Evolutionary conservation across 2,329 filamentous ascomycete genomes (phyloP).

Genomic region (Penicillium aurantiogriseum): DNA sequence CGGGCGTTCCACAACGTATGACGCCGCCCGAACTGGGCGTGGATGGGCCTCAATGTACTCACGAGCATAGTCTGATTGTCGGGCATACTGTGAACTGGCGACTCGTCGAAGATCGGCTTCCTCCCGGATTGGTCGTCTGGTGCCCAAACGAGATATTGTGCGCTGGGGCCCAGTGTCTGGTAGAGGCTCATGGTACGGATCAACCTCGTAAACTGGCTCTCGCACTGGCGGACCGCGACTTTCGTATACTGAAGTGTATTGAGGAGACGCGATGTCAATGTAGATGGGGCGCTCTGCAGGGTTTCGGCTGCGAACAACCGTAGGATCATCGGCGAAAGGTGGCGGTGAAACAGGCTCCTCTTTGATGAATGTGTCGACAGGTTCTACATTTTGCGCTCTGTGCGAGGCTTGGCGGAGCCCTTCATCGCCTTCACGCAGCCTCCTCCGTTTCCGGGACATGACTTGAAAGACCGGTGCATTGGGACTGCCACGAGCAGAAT

Average conservation of each 20-base stretch:
- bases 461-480: slow-evolving; percentile 42
- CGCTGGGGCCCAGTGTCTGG: slow-evolving; percentile 37
- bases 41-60: slow-evolving; percentile 49
- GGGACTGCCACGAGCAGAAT: slow-evolving; percentile 47
- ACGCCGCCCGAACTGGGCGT: slow-evolving; percentile 36
- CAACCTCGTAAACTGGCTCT: slow-evolving; percentile 37
- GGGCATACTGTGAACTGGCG: slow-evolving; percentile 47
- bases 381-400: slow-evolving; percentile 35
- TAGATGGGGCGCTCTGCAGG: slow-evolving; percentile 49
- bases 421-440: slow-evolving; percentile 43
- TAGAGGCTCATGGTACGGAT: slow-evolving; percentile 34
- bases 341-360: slow-evolving; percentile 63
- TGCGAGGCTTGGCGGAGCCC: slow-evolving; percentile 33
- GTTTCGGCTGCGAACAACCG: slow-evolving; percentile 36
- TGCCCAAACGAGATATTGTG: slow-evolving; percentile 41
- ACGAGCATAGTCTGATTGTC: slow-evolving; percentile 42
- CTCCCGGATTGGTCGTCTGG: slow-evolving; percentile 40
- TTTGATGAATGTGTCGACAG: slow-evolving; percentile 57
- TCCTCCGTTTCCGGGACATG: slow-evolving; percentile 53
- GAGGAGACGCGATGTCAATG: slow-evolving; percentile 46
- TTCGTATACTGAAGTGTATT: slow-evolving; percentile 37
- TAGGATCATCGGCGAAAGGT: slow-evolving; percentile 49
- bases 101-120: slow-evolving; percentile 49
- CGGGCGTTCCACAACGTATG: slow-evolving; percentile 44
- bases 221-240: slow-evolving; percentile 32